Base-by-base conservation (phyloP, 75 land plant genomes). In the Pseudotsuga menziesii region DNA sequence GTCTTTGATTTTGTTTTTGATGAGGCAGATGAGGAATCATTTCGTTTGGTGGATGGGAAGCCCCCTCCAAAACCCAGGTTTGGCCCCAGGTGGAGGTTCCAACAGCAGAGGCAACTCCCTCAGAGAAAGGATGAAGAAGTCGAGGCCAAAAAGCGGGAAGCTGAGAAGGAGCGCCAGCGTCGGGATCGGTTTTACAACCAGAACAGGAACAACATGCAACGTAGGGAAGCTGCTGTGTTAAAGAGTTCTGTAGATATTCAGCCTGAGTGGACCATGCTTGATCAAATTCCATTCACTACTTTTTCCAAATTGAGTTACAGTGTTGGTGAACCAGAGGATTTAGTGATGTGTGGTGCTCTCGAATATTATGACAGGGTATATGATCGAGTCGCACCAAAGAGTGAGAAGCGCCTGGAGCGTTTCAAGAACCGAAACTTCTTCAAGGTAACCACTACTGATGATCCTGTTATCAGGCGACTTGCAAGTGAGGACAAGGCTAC, bases 261-360 rank as follows among this genome's bases (percentile, higher is more conserved):
- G 86, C 98, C 98, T 6, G 99, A 97, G 76, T 97, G 99, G 99
- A 86, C 94, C 58, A 92, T 97, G 91, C 88, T 97, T 7, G 99
- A 97, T 56, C 99, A 97, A 89, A 97, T 97, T 74, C 99, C 98
- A 19, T 92, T 97, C 75, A 82, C 98, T 0, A 88, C 98, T 12
- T 95, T 97, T 80, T 85, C 93, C 3, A 97, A 97, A 82, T 83
- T 97, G 26, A 86, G 88, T 57, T 97, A 80, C 72, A 57, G 85
- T 32, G 98, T 94, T 15, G 84, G 91, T 2, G 99, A 97, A 61
- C 90, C 98, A 0, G 95, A 92, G 72, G 99, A 97, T 64, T 76
- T 93, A 9, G 80, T 91, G 22, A 76, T 92, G 73, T 97, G 99
- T 66, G 99, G 98, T 52, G 89, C 82, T 0, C 78, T 97, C 2